Base-by-base conservation (phyloP, 768 basidiomycete genomes). In the Termitomyces sp. region DNA sequence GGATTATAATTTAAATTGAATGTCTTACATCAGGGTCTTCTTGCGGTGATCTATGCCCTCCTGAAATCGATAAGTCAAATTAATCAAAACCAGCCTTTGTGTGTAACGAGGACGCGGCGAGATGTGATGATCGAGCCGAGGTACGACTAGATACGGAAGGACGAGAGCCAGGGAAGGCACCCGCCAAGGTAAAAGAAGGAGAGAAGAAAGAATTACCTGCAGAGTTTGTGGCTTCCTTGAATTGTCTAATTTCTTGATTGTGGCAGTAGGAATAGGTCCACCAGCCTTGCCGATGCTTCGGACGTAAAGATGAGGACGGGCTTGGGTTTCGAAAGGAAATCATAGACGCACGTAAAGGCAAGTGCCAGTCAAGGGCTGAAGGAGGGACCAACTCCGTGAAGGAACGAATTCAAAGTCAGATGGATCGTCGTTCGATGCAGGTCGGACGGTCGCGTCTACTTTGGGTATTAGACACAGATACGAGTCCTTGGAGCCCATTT, bases 231-330 rank as follows among this genome's bases (percentile, higher is more conserved):
- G 89, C 75, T 70, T 94, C 94, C 72, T 89, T 89, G 79, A 98
- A 99, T 73, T 99, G 97, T 56, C 95, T 87, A 59, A 98, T 93
- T 73, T 97, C 87, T 51, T 85, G 81, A 70, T 94, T 91, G 75
- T 99, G 94, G 75, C 96, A 94, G 71, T 91, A 97, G 48, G 92
- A 87, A 73, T 98, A 98, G 37, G 94, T 98, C 76, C 98, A 98
- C 94, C 94, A 97, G 39, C 87, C 84, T 76, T 93, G 90, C 63
- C 84, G 84, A 68, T 88, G 85, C 88, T 93, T 74, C 60, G 30
- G 53, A 63, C 57, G 66, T 73, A 63, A 69, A 67, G 59, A 63
- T 72, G 69, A 70, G 64, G 52, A 60, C 64, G 60, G 64, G 54
- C 52, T 42, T 55, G 47, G 40, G 56, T 63, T 67, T 66, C 61